Evolutionary conservation across 2,329 filamentous ascomycete genomes (phyloP), one percentile per base, ranked within the genome.

Genomic region (Magnaporthiopsis incrustans): DNA sequence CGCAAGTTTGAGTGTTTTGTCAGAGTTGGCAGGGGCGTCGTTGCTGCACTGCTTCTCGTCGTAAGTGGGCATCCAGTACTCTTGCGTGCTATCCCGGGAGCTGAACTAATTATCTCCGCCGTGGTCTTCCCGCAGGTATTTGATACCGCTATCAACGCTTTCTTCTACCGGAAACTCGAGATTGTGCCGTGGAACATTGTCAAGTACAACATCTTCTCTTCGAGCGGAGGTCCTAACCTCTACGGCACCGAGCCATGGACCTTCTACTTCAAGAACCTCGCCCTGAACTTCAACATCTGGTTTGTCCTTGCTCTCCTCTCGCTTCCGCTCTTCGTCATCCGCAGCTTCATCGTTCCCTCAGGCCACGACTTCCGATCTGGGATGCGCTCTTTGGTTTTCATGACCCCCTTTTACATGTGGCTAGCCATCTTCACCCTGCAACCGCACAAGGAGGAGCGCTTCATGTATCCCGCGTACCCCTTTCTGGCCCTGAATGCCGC

Each of bases 381-480:
- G 1, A 77, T 96, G 64, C 88, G 92, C 50, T 91, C 89, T 12
- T 71, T 96, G 60, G 85, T 94, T 26, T 91, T 97, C 68, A 80
- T 94, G 63, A 78, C 85, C 0, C 95, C 95, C 0, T 96, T 98
- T 76, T 99, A 98, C 74, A 82, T 97, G 72, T 99, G 95, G 95
- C 83, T 99, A 33, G 85, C 78, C 4, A 95, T 98, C 67, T 98
- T 99, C 77, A 94, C 91, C 0, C 74, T 89, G 11, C 95, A 99
- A 73, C 91, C 95, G 22, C 95, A 99, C 78, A 99, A 99, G 72
- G 95, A 99, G 74, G 95, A 99, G 77, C 84, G 95, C 8, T 99
- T 99, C 79, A 98, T 99, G 93, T 99, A 97, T 71, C 95, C 95
- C 0, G 90, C 87, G 2, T 99, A 99, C 71, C 95, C 95, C 1